Evolutionary conservation across 2,329 filamentous ascomycete species (phyloP).

Genomic region (Zasmidium cellare): DNA sequence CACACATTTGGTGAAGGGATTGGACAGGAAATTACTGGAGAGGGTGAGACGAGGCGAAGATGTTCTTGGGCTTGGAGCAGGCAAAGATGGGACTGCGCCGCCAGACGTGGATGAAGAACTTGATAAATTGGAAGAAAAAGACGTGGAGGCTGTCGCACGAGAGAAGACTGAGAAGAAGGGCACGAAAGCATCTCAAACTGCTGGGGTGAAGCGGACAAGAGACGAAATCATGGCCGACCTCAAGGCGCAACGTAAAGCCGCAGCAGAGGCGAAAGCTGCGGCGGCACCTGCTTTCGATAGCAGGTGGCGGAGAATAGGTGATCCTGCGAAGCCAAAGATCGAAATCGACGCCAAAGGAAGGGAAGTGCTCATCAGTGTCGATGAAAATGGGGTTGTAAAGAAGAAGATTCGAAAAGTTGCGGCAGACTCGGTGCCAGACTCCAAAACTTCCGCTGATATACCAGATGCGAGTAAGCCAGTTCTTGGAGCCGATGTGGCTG

Average conservation of each 20-base stretch:
- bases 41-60: constrained; percentile 67
- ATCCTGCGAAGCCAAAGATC: constrained; percentile 54
- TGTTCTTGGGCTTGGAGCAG: constrained; percentile 43
- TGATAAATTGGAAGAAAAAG: constrained; percentile 61
- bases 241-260: constrained; percentile 54
- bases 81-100: constrained; percentile 26
- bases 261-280: constrained; percentile 43
- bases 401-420: constrained; percentile 58
- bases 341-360: constrained; percentile 57
- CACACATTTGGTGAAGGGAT: constrained; percentile 86
- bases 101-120: constrained; percentile 47
- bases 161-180: constrained; percentile 57
- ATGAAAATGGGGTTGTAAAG: constrained; percentile 62
- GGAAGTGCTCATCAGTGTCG: constrained; percentile 60
- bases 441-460: constrained; percentile 22
- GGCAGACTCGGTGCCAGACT: constrained; percentile 33
- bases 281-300: constrained; percentile 47
- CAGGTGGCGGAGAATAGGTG: constrained; percentile 40
- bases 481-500: constrained; percentile 33
- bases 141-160: constrained; percentile 67
- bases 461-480: constrained; percentile 31
- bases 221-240: constrained; percentile 62
- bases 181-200: constrained; percentile 42
- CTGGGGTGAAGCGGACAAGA: constrained; percentile 54
- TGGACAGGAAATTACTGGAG: constrained; percentile 80